phyloP scores from a whole-genome alignment of 2,329 filamentous ascomycete species.

The Pestalotiopsis sp. region DNA sequence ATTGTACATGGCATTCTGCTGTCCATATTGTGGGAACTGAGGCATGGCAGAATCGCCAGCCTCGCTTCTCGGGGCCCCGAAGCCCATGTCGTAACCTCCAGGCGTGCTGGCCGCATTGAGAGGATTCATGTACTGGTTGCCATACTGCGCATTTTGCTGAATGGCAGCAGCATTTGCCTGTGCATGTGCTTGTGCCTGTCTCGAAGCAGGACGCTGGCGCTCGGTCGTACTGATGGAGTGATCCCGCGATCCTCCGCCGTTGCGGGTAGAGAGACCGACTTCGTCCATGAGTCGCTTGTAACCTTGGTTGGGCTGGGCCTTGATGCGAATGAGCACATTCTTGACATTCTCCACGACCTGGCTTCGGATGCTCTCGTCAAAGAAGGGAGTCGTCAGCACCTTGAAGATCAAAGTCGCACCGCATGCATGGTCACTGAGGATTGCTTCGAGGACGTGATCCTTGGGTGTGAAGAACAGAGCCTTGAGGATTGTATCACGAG shows the following conservation, averaged over 20 bases:
- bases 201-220: conserved; percentile 58
- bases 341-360: conserved; percentile 93
- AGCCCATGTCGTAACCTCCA: conserved; percentile 54
- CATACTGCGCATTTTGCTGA: conserved; percentile 40
- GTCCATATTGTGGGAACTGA: conserved; percentile 53
- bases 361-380: conserved; percentile 85
- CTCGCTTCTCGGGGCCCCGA: conserved; percentile 55
- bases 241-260: conserved; percentile 44
- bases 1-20: conserved; percentile 56
- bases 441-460: conserved; percentile 85
- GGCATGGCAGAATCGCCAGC: conserved; percentile 52
- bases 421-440: conserved; percentile 87
- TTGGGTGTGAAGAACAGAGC: conserved; percentile 91
- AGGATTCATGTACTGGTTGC: conserved; percentile 57
- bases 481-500: conserved; percentile 84
- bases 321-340: conserved; percentile 84
- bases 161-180: conserved; percentile 31
- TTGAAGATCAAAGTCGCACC: conserved; percentile 98
- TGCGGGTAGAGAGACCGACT: conserved; percentile 80
- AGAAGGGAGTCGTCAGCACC: conserved; percentile 95
- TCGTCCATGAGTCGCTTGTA: conserved; percentile 99
- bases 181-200: conserved; percentile 43
- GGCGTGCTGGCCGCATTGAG: conserved; percentile 43
- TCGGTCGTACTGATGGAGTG: conserved; percentile 50
- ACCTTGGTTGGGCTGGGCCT: conserved; percentile 90